Percentiles rank a stretch among this genome's conserved stretches.
These are phyloP conservation scores for Solanum acaule DNA, from an alignment of 257 asterid species.

Conservation along the genomic window DNA sequence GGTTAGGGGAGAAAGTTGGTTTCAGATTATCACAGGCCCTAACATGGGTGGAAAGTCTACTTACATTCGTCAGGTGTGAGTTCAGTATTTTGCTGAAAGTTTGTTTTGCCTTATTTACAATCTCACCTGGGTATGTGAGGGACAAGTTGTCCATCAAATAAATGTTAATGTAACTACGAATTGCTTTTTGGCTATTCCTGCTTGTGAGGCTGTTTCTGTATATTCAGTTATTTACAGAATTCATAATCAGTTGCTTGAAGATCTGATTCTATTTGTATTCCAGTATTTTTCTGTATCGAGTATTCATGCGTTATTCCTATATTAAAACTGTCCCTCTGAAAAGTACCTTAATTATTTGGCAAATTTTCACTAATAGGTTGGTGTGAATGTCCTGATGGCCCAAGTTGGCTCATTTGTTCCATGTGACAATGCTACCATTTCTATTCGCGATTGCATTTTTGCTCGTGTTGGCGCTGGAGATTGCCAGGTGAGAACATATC, in stretches of 20 bases:
- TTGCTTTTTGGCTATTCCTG: background rate
- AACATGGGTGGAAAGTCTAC: conserved; percentile 99
- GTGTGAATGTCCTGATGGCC: conserved; percentile 92
- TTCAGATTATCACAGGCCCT: conserved; percentile 97
- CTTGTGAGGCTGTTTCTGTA: background rate
- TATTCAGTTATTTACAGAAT: background rate
- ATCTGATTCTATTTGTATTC: background rate
- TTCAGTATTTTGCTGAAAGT: background rate
- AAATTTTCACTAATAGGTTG: conserved; percentile 46
- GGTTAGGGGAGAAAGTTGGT: conserved; percentile 90
- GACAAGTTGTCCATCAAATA: background rate
- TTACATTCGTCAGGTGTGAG: conserved; percentile 76
- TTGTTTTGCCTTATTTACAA: background rate
- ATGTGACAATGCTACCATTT: conserved; percentile 74
- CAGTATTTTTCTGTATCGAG: background rate
- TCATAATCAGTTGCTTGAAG: background rate
- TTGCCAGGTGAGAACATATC: conserved; percentile 64
- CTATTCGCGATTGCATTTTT: conserved; percentile 93
- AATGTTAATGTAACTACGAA: background rate
- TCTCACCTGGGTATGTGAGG: background rate
- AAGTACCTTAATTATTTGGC: background rate
- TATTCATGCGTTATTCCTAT: background rate
- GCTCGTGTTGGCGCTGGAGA: conserved; percentile 99
- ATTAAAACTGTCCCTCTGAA: background rate
- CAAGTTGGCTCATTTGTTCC: conserved; percentile 94